Conservation (phyloP, 306 rosid species). For the Castanopsis chinensis region DNA sequence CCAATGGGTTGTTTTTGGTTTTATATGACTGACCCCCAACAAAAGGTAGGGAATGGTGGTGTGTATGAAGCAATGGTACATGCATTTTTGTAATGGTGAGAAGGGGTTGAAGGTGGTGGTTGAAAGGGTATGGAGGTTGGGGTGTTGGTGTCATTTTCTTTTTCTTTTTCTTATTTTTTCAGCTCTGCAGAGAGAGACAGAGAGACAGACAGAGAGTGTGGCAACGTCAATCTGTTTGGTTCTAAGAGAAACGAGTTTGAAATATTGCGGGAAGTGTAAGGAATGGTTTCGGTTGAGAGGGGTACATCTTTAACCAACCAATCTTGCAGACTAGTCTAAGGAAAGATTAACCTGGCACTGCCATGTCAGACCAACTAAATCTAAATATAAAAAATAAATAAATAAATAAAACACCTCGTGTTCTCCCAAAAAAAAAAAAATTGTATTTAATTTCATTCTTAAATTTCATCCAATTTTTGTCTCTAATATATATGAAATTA, state of each 20-base stretch:
- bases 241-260: constrained; percentile 25
- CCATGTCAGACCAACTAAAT: too few species aligned
- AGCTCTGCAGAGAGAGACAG: constrained; percentile 34
- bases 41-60: constrained; percentile 15
- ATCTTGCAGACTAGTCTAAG: neutral
- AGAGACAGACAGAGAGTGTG: constrained; percentile 30
- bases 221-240: constrained; percentile 40
- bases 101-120: constrained; percentile 38
- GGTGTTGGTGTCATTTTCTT: constrained; percentile 56
- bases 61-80: constrained; percentile 12
- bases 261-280: constrained; percentile 87
- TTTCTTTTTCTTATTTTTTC: too few species aligned
- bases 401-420: too few species aligned
- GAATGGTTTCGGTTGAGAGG: constrained; percentile 62
- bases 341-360: too few species aligned
- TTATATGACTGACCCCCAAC: neutral
- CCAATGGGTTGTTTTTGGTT: too few species aligned
- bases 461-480: too few species aligned
- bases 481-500: too few species aligned
- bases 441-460: too few species aligned
- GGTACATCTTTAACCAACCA: constrained; percentile 53
- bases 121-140: constrained; percentile 65
- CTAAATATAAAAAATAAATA: too few species aligned
- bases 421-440: too few species aligned
- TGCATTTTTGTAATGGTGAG: constrained; percentile 25